phyloP scores from a whole-genome alignment of 2,329 filamentous ascomycete species.

The Lasiodiplodia citricola region DNA sequence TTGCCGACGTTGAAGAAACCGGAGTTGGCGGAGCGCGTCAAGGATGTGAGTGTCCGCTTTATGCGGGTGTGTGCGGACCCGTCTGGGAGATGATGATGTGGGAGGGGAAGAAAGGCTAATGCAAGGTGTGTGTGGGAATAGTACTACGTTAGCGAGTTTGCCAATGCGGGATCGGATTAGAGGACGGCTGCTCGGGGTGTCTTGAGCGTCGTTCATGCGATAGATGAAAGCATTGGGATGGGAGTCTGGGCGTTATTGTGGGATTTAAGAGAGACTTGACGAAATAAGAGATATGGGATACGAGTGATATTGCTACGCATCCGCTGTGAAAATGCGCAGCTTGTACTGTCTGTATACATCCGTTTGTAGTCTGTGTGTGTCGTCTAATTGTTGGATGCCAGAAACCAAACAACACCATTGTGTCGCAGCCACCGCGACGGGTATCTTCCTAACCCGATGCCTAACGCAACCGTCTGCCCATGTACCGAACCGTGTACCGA shows the following conservation, averaged over 20 bases:
- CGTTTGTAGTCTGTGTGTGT: background rate
- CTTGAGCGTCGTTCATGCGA: background rate
- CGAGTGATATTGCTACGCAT: background rate
- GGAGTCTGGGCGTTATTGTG: constrained; percentile 12
- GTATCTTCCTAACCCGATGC: background rate
- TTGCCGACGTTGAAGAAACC: constrained; percentile 31
- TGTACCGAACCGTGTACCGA: background rate
- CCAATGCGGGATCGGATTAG: constrained; percentile 19
- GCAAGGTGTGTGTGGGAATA: background rate
- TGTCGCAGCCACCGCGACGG: background rate
- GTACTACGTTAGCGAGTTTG: constrained; percentile 19
- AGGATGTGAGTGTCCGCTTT: constrained; percentile 25
- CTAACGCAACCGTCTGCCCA: background rate
- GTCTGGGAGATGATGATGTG: background rate
- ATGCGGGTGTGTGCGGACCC: constrained; percentile 12
- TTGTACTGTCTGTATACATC: background rate
- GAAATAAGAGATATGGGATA: background rate
- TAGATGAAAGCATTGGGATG: constrained; percentile 8
- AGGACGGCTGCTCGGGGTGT: background rate
- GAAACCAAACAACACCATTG: background rate
- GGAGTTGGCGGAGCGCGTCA: constrained; percentile 9
- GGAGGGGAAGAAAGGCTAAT: background rate
- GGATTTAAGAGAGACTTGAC: background rate
- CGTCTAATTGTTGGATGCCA: background rate
- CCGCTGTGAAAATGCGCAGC: background rate